Percentiles rank a stretch among this genome's conserved stretches.
Evolutionary conservation across 225 moss, liverwort and hornwort species (phyloP).

Genomic region (Climacium dendroides): DNA sequence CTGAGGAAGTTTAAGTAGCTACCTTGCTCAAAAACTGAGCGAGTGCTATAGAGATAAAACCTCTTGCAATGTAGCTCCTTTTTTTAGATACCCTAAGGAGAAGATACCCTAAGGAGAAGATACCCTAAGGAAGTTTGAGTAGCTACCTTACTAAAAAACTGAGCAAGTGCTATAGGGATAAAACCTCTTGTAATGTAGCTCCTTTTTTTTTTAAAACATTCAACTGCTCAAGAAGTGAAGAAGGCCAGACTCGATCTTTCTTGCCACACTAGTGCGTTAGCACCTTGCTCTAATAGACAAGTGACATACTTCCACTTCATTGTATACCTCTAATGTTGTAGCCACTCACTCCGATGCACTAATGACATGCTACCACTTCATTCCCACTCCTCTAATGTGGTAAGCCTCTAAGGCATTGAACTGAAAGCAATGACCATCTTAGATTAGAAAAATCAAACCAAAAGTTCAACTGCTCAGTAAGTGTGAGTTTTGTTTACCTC

Average conservation of each 20-base stretch:
- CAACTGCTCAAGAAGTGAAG: not conserved
- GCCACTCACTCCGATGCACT: not conserved
- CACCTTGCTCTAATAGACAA: not conserved
- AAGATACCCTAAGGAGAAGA: no score
- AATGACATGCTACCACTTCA: not conserved
- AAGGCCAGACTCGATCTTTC: not conserved
- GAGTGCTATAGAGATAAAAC: not conserved
- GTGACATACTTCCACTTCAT: not conserved
- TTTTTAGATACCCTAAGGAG: no score
- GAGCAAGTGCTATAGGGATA: no score
- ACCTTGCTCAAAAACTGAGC: no score
- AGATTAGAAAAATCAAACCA: no score
- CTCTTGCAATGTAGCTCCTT: not conserved
- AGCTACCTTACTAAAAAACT: not conserved
- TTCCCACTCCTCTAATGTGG: not conserved
- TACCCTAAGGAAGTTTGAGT: not conserved
- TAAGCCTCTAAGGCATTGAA: not conserved
- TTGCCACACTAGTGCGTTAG: not conserved
- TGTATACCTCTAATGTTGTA: not conserved
- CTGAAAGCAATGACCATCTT: not conserved
- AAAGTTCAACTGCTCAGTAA: not conserved
- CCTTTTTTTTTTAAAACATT: not conserved
- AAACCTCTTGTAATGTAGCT: not conserved
- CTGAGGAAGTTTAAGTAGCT: not conserved
- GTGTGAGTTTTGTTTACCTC: conserved; percentile 31